These are phyloP conservation scores for Laguncularia racemosa DNA, from an alignment of 345 rosid genomes.

Conservation along the genomic window DNA sequence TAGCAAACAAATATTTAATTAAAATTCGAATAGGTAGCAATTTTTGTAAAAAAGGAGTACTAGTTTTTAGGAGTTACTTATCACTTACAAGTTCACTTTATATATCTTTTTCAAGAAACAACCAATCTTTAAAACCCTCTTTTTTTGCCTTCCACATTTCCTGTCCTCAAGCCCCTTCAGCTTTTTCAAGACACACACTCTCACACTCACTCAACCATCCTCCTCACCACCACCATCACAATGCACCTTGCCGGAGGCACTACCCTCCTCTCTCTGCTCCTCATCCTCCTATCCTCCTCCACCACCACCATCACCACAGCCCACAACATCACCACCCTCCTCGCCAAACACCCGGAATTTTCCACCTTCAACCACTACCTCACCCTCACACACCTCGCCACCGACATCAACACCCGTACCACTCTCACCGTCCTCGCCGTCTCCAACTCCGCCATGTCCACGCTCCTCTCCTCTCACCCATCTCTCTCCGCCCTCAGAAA, in stretches of 20 bases:
- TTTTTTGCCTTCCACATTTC: too few species aligned
- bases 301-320: conserved; percentile 25
- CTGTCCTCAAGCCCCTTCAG: too few species aligned
- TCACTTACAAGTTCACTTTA: too few species aligned
- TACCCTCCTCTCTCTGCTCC: conserved; percentile 6
- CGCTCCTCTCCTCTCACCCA: conserved; percentile 48
- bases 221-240: not conserved
- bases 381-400: conserved; percentile 74
- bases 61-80: too few species aligned
- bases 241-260: conserved; percentile 22
- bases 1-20: too few species aligned
- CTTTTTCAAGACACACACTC: not conserved
- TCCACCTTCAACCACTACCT: conserved; percentile 92
- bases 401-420: conserved; percentile 73
- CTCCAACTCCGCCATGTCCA: conserved; percentile 75
- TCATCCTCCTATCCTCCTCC: conserved; percentile 12
- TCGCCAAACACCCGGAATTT: conserved; percentile 65
- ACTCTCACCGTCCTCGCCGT: conserved; percentile 89
- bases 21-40: too few species aligned
- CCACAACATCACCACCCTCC: conserved; percentile 80
- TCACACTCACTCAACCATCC: conserved; percentile 1
- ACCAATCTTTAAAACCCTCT: too few species aligned
- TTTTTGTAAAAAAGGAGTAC: too few species aligned
- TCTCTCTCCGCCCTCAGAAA: conserved; percentile 69
- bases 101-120: too few species aligned